Percentiles rank a stretch among this genome's conserved stretches.
phyloP scores from a whole-genome alignment of 768 basidiomycete species.

The Wakefieldia striispora region DNA sequence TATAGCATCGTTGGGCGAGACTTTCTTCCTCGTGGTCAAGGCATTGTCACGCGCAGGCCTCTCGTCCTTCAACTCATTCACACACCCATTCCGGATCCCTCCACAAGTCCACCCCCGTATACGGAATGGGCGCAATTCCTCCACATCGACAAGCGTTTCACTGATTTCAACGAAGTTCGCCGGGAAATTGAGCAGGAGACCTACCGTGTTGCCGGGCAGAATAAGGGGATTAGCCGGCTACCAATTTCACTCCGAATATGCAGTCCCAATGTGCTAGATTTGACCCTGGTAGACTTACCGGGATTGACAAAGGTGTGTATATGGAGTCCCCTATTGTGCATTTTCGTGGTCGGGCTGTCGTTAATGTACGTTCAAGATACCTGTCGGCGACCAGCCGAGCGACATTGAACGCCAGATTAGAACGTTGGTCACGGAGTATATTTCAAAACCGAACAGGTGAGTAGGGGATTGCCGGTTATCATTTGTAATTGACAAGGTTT shows the following conservation, averaged over 20 bases:
- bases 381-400: conserved; percentile 95
- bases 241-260: conserved; percentile 96
- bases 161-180: conserved; percentile 92
- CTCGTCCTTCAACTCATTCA: conserved; percentile 95
- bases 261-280: conserved; percentile 91
- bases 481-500: conserved; percentile 5
- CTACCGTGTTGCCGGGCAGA: conserved; percentile 94
- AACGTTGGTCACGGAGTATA: conserved; percentile 91
- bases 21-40: conserved; percentile 84
- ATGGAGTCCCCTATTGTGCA: background rate
- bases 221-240: conserved; percentile 95
- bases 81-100: conserved; percentile 60
- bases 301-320: conserved; percentile 86
- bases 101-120: conserved; percentile 44
- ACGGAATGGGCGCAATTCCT: conserved; percentile 97
- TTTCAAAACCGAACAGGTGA: conserved; percentile 94
- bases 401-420: conserved; percentile 98
- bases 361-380: conserved; percentile 54
- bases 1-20: conserved; percentile 90
- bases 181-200: conserved; percentile 99
- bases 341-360: too few relatives aligned
- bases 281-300: conserved; percentile 95
- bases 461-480: conserved; percentile 14
- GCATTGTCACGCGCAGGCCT: conserved; percentile 95
- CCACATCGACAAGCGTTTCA: conserved; percentile 93